Base-by-base conservation (phyloP, 2,329 filamentous ascomycete genomes). In the Blastomyces gilchristii region DNA sequence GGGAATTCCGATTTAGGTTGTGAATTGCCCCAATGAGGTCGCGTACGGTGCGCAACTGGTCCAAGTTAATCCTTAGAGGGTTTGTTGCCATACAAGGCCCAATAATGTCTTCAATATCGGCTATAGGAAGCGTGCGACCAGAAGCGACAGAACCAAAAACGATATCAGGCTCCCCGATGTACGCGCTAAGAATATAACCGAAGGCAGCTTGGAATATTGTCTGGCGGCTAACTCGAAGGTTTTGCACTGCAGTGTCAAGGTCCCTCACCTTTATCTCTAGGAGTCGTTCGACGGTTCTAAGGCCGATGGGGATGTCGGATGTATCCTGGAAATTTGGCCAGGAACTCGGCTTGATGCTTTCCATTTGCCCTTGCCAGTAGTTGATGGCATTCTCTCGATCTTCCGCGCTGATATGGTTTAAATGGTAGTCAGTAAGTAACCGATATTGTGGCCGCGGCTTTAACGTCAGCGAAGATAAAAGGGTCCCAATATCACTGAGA, bases 91-190 rank as follows among this genome's bases (percentile, higher is more conserved):
- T 85, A 68, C 89, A 94, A 11, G 92, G 92, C 0, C 92, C 92
- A 63, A 93, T 79, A 3, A 92, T 82, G 1, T 83, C 78, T 66
- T 96, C 90, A 43, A 96, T 84, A 0, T 81, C 83, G 3, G 80
- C 71, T 2, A 96, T 72, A 0, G 89, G 83, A n/a, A 91, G 74
- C 1, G 88, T 90, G 62, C 92, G 82, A 1, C 91, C 91, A 11
- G 91, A 96, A 14, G 89, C 88, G 3, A 96, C 89, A 1, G 85
- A 87, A 0, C 92, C 92, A 49, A 96, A 83, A 0, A 86, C 79
- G 1, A 92, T 77, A 71, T 96, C 90, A 0, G 80, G 72, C 0
- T 77, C 78, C 2, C 88, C 89, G 2, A 83, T 72, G 63, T 94
- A 85, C 0, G 81, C 80, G 18, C 82, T 79, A 72, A 92, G 83